These are phyloP conservation scores for Sungouiozyma ichnusensis DNA, from an alignment of 805 yeast species.

Conservation along the genomic window DNA sequence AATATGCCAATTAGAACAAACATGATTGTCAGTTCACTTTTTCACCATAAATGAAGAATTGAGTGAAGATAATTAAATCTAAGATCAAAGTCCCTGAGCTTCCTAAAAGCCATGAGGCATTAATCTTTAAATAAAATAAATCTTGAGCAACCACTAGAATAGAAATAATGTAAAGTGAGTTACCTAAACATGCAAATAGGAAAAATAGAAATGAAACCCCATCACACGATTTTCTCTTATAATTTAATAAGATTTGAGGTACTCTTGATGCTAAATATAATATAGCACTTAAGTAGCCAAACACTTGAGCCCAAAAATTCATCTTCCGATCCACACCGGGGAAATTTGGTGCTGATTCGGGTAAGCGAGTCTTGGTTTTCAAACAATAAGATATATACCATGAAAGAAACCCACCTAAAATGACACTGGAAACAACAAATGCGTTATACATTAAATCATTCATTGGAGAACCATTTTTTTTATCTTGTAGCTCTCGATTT, in stretches of 20 bases:
- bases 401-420: constrained; percentile 74
- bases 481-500: constrained; percentile 1
- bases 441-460: constrained; percentile 11
- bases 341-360: constrained; percentile 1
- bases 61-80: constrained; percentile 77
- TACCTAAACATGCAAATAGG: constrained; percentile 90
- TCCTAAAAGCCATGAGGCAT: constrained; percentile 89
- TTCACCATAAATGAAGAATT: constrained; percentile 63
- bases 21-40: too few species aligned
- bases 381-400: constrained; percentile 60
- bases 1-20: not conserved
- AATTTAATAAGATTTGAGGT: constrained; percentile 85
- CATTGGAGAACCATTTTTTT: constrained; percentile 16
- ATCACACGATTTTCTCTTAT: constrained; percentile 81
- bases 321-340: constrained; percentile 38
- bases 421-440: constrained; percentile 54
- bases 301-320: constrained; percentile 72
- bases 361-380: not conserved
- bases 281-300: constrained; percentile 71
- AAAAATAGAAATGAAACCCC: constrained; percentile 91
- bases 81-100: constrained; percentile 75
- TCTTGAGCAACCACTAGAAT: constrained; percentile 69
- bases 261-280: constrained; percentile 79
- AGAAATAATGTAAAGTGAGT: constrained; percentile 79
- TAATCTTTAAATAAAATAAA: constrained; percentile 59